Conservation (phyloP, 495 filamentous ascomycete species). For the Daldinia grandis region DNA sequence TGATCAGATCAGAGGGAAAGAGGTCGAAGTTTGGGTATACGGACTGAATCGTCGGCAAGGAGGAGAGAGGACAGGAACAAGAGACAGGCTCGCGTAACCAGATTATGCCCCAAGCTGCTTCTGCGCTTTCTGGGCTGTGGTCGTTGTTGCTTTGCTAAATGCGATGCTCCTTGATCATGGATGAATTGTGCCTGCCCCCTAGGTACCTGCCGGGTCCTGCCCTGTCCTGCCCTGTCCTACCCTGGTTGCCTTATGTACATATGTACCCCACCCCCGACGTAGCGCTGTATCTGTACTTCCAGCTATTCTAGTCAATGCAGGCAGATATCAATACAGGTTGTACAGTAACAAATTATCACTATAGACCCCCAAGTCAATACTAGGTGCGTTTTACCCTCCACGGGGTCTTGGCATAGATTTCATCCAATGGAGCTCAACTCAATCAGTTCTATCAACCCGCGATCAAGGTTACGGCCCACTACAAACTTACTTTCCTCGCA, state of each 20-base stretch:
- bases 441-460: constrained; percentile 26
- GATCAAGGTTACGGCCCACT: constrained; percentile 30
- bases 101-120: constrained; percentile 34
- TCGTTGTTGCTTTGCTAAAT: constrained; percentile 15
- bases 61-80: constrained; percentile 15
- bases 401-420: constrained; percentile 20
- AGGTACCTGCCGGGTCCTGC: constrained; percentile 19
- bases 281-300: not conserved
- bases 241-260: not conserved
- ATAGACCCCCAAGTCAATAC: not conserved
- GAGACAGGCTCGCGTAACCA: constrained; percentile 15
- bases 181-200: constrained; percentile 27
- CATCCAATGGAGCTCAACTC: constrained; percentile 21
- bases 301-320: not conserved
- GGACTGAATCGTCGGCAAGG: constrained; percentile 14
- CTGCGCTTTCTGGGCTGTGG: constrained; percentile 15
- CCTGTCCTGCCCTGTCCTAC: constrained; percentile 11
- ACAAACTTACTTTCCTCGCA: constrained; percentile 6
- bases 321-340: constrained; percentile 1
- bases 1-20: constrained; percentile 20
- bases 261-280: not conserved
- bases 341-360: constrained; percentile 1
- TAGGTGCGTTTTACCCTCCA: not conserved
- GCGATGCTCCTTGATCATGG: constrained; percentile 28
- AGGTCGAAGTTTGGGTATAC: constrained; percentile 35